Base-by-base conservation (phyloP, 2,329 filamentous ascomycete species). In the Pseudocercospora musae region DNA sequence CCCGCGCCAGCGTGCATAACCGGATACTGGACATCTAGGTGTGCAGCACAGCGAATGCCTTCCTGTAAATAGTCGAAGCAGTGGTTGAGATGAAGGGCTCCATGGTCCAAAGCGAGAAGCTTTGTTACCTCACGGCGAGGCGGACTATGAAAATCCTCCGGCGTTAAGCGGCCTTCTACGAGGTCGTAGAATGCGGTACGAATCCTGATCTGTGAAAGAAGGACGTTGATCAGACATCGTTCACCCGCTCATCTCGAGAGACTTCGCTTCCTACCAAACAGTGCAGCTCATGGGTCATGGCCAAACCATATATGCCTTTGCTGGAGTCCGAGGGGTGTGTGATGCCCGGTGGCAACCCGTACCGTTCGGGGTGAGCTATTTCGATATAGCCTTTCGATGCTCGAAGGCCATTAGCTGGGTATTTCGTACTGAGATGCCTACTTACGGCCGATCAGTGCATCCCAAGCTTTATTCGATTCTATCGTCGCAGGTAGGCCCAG, bases 1-100 rank as follows among this genome's bases (percentile, higher is more conserved):
- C 49, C 49, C 18, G 23, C 49, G 5, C 49, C 49, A 27, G 6
- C 27, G 13, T 53, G 18, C 49, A 53, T 53, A 27, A 53, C 49
- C 18, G 49, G 49, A 27, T 53, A 53, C 49, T 53, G 49, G 7
- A 53, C 49, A 27, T 53, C 49, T 10, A 53, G 23, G 18, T 21
- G 23, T 15, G 18, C 49, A n/a, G 49, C 49, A 27, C 49, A 53
- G 15, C 49, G 49, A 53, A 53, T 20, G 15, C 49, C 49, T 27
- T 53, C 49, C 23, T 53, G 49, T 53, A 53, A 53, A 13, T 53
- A 53, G 27, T 53, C 49, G 49, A 53, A 53, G 23, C 49, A 53
- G 13, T 53, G 49, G 23, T 53, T 27, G 18, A 53, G 49, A 53
- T 53, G 49, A 8, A 53, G 13, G 7, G 49, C 49, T 6, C 49